A percentile compares a stretch with the other conserved stretches of the same genome.
Conservation (phyloP, 768 basidiomycete species). For the Gloeostereum incarnatum region DNA sequence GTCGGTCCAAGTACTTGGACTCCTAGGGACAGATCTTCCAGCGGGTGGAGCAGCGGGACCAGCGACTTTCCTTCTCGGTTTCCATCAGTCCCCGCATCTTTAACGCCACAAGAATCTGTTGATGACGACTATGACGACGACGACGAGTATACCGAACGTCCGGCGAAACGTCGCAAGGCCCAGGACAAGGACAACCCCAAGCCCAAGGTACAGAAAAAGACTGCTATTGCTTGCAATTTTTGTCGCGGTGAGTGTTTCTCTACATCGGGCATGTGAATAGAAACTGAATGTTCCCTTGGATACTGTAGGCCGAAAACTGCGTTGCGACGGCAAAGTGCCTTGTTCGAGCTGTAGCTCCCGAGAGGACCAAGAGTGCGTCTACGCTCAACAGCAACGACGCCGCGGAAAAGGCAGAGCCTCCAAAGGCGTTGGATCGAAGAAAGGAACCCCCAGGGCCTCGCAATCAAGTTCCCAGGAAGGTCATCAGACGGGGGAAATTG, state of each 20-base stretch:
- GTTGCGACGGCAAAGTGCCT: slow-evolving; percentile 60
- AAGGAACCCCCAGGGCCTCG: too few relatives aligned
- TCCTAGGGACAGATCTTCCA: neutral
- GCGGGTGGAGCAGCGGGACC: neutral
- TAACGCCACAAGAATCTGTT: slow-evolving; percentile 5
- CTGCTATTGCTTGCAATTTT: slow-evolving; percentile 65
- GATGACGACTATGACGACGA: slow-evolving; percentile 17
- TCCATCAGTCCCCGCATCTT: slow-evolving; percentile 1
- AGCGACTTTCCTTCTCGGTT: neutral
- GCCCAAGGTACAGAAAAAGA: slow-evolving; percentile 31
- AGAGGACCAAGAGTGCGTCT: slow-evolving; percentile 15
- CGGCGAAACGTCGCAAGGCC: slow-evolving; percentile 19
- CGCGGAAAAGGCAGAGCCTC: slow-evolving; percentile 73
- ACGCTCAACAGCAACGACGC: slow-evolving; percentile 27
- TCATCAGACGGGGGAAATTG: too few relatives aligned
- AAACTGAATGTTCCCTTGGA: neutral
- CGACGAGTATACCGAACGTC: slow-evolving; percentile 8
- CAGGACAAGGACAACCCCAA: slow-evolving; percentile 14
- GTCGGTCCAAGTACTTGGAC: neutral
- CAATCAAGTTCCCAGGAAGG: too few relatives aligned
- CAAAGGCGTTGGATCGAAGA: too few relatives aligned
- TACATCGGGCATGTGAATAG: too few relatives aligned
- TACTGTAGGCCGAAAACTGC: slow-evolving; percentile 57
- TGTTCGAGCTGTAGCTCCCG: slow-evolving; percentile 58
- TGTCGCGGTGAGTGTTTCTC: slow-evolving; percentile 47